phyloP scores from a whole-genome alignment of 305 asterid genomes.

The Caryopteris hybrid region DNA sequence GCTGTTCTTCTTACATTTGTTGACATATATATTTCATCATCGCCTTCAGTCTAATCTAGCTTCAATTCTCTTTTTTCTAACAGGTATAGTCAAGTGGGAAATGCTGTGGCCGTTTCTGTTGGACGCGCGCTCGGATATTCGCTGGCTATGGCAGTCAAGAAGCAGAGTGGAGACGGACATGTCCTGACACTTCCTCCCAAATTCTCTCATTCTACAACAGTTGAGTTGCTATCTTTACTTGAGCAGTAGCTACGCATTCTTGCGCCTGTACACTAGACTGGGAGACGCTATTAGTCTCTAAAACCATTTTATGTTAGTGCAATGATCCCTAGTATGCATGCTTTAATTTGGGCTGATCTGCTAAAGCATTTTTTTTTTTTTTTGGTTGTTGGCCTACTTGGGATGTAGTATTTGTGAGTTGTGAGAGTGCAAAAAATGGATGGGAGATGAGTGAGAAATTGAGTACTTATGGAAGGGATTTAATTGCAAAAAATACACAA shows the following conservation, averaged over 20 bases:
- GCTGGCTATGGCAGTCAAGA: constrained; percentile 61
- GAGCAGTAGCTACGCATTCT: constrained; percentile 4
- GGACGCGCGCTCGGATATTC: constrained; percentile 66
- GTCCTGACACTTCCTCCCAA: constrained; percentile 55
- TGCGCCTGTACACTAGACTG: constrained; percentile 10
- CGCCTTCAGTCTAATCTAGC: not conserved
- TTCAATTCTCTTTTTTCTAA: not conserved
- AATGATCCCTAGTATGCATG: too few relatives aligned
- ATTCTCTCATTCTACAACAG: constrained; percentile 51
- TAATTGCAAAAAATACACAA: too few relatives aligned
- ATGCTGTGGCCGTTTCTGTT: constrained; percentile 81
- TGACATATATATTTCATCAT: too few relatives aligned
- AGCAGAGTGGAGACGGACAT: constrained; percentile 49
- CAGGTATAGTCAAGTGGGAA: constrained; percentile 79
- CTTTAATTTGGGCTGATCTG: too few relatives aligned
- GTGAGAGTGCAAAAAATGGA: too few relatives aligned
- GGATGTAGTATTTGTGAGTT: too few relatives aligned
- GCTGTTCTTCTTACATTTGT: too few relatives aligned
- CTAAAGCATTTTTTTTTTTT: too few relatives aligned
- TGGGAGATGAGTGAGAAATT: too few relatives aligned
- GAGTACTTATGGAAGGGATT: too few relatives aligned
- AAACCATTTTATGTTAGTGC: too few relatives aligned
- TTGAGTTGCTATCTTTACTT: constrained; percentile 22
- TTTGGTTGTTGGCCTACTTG: too few relatives aligned
- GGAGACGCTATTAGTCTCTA: constrained; percentile 16